These are phyloP conservation scores for Sphenostylis stenocarpa DNA, from an alignment of 306 rosid species.

Conservation along the genomic window DNA sequence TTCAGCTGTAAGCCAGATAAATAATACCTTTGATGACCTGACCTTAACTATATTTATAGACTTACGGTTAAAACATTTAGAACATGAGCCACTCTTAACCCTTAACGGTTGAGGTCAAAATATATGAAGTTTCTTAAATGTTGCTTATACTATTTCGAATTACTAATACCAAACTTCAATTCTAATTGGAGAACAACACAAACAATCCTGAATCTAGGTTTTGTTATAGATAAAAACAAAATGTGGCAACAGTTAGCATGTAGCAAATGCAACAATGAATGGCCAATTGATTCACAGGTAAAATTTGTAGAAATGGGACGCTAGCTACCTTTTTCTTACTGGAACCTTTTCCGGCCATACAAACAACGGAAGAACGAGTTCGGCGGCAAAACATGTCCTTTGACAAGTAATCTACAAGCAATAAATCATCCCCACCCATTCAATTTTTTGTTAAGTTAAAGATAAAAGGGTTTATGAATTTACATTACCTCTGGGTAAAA, in stretches of 20 bases:
- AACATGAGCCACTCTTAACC: too few relatives aligned
- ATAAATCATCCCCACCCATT: background rate
- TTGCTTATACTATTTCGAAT: too few relatives aligned
- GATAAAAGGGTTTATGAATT: background rate
- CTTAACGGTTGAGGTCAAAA: too few relatives aligned
- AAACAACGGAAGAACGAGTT: background rate
- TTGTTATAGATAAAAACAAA: background rate
- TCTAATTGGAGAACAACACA: too few relatives aligned
- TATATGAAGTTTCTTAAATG: too few relatives aligned
- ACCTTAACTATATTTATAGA: too few relatives aligned
- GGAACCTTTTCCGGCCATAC: constrained; percentile 10
- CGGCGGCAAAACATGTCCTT: background rate
- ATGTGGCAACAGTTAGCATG: background rate
- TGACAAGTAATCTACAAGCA: constrained; percentile 5
- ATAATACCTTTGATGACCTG: too few relatives aligned
- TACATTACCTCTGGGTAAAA: constrained; percentile 3
- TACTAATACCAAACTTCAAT: too few relatives aligned
- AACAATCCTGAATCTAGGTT: background rate
- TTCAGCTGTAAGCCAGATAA: too few relatives aligned
- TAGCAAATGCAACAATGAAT: background rate
- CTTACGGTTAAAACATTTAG: too few relatives aligned
- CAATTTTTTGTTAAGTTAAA: background rate
- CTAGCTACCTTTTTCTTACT: background rate
- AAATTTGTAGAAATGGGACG: background rate
- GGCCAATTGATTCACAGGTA: background rate